Percentiles rank a stretch among this genome's conserved stretches.
Evolutionary conservation across 805 yeast genomes (phyloP).

Genomic region (Hanseniaspora hatyaiensis): DNA sequence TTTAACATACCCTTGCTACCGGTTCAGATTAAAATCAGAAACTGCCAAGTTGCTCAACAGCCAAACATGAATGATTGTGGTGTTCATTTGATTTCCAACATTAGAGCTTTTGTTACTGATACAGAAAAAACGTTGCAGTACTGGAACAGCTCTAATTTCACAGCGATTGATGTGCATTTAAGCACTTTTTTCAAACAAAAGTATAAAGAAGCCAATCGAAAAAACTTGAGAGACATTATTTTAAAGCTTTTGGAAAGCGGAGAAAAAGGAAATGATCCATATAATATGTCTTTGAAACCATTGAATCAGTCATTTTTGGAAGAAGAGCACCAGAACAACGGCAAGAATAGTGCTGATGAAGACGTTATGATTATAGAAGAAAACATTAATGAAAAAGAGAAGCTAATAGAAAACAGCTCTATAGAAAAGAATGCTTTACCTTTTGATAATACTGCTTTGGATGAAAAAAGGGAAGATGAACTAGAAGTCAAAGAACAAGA

Average conservation of each 20-base stretch:
- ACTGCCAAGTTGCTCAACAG: conserved; percentile 65
- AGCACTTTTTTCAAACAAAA: conserved; percentile 25
- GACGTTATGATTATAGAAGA: background rate
- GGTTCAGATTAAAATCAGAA: conserved; percentile 37
- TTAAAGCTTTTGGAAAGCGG: conserved; percentile 20
- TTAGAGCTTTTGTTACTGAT: conserved; percentile 44
- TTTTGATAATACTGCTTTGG: background rate
- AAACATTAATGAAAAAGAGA: conserved; percentile 22
- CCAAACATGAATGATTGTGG: conserved; percentile 91
- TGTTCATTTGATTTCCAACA: conserved; percentile 71
- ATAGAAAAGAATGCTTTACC: background rate
- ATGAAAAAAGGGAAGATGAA: background rate
- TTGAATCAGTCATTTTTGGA: conserved; percentile 7
- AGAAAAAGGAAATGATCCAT: conserved; percentile 4
- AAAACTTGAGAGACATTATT: conserved; percentile 22
- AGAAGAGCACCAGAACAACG: conserved; percentile 16
- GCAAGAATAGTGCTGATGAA: conserved; percentile 1
- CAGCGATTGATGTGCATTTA: conserved; percentile 15
- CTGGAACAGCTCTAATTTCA: conserved; percentile 32
- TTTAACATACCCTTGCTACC: conserved; percentile 38
- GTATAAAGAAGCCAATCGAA: conserved; percentile 21
- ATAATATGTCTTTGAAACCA: conserved; percentile 9
- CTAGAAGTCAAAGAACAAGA: background rate
- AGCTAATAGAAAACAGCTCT: too few relatives aligned
- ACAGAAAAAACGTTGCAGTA: conserved; percentile 38